Evolutionary conservation across 192 early-diverging fungal species (phyloP), one percentile per base, ranked within the genome.

Genomic region (Phlyctochytrium planicorne): DNA sequence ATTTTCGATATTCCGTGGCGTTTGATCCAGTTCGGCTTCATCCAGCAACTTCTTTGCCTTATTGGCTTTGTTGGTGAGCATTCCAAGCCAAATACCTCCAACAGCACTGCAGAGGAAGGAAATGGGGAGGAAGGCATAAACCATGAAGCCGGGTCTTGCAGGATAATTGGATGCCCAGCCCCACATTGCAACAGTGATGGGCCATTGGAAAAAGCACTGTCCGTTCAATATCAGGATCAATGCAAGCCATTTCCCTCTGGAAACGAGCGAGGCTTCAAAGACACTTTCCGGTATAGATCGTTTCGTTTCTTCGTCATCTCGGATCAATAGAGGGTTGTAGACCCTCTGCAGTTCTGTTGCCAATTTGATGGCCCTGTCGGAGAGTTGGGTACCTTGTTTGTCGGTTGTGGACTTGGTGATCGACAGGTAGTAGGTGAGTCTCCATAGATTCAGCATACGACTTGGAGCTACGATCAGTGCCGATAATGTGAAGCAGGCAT

Each of bases 121-220:
- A 20, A 69, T 40, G 0, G 63, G 60, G 2, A 77, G 30, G 24
- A 62, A 77, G 2, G 47, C 50, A 14, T 33, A 25, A 4, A 77
- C 67, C 16, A 77, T 24, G 23, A 35, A 30, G 0, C 30, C 30
- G 23, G 75, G 75, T 24, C 75, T 25, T 20, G 55, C 47, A 2
- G 14, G 24, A 29, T 59, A 52, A 31, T 68, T 40, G 2, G 32
- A 24, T 20, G 67, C 64, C 65, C 67, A 77, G 17, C 32, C 67
- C 75, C 75, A 77, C 67, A 74, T 74, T 0, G 67, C 64, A 57
- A 40, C 56, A 0, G 75, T 60, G 40, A 77, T 68, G 20, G 75
- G 75, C 52, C 67, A 69, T 52, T 77, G 75, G 59, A 77, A 77
- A 12, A 66, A 59, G 37, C 64, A 67, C 30, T 74, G 66, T 2